A percentile compares a stretch with the other conserved stretches of the same genome.
Evolutionary conservation across 306 rosid species (phyloP).

Genomic region (Arachis hypogaea): DNA sequence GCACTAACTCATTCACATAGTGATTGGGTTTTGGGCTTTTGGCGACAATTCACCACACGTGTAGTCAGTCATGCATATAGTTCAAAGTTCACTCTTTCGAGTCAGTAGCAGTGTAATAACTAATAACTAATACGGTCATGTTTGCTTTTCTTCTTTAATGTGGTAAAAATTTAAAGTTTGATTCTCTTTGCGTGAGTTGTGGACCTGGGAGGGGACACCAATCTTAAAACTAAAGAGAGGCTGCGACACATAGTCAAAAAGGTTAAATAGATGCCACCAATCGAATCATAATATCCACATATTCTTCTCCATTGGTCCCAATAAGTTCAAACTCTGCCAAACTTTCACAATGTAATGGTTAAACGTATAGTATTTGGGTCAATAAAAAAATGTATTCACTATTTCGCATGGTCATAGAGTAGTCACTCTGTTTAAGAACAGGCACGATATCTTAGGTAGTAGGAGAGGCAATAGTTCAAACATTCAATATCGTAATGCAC

Average conservation of each 20-base stretch:
- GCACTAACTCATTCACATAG: not conserved
- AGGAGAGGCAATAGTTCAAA: not conserved
- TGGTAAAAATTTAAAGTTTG: not conserved
- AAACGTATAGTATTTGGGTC: too few relatives aligned
- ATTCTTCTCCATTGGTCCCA: too few relatives aligned
- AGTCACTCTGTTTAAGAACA: not conserved
- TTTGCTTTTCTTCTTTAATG: not conserved
- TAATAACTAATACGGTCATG: not conserved
- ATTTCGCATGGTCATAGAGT: not conserved
- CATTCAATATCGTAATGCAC: not conserved
- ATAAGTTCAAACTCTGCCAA: not conserved
- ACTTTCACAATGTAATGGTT: too few relatives aligned
- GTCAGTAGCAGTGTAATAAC: not conserved
- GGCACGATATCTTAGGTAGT: not conserved
- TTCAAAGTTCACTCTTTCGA: not conserved
- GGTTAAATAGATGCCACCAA: constrained; percentile 33
- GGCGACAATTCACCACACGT: constrained; percentile 21
- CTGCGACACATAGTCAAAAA: constrained; percentile 52
- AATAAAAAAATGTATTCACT: too few relatives aligned
- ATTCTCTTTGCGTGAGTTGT: not conserved
- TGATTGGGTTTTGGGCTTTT: not conserved
- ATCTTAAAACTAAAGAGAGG: constrained; percentile 25
- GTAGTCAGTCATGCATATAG: not conserved
- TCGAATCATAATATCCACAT: not conserved
- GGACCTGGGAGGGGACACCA: constrained; percentile 34